Conservation (phyloP, 768 basidiomycete genomes). For the Lentinula guzmanii region DNA sequence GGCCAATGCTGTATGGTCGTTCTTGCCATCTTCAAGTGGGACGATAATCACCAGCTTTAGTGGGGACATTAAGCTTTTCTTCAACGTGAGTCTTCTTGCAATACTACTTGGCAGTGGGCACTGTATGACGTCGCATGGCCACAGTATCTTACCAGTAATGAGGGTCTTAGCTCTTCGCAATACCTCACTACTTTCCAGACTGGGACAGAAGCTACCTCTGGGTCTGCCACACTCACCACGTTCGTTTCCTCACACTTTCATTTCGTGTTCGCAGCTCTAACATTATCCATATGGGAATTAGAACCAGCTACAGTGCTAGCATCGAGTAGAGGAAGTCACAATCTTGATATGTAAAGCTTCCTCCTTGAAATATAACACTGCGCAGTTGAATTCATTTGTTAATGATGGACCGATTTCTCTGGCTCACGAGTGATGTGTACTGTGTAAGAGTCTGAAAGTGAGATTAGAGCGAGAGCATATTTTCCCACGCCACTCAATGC, state of each 20-base stretch:
- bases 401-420: too few relatives aligned
- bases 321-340: not conserved
- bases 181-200: conserved; percentile 55
- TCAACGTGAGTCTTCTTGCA: not conserved
- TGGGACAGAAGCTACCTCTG: conserved; percentile 58
- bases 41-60: conserved; percentile 3
- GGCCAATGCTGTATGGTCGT: not conserved
- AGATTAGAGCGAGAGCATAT: not conserved
- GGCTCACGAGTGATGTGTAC: too few relatives aligned
- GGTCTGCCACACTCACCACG: conserved; percentile 50
- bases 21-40: conserved; percentile 21
- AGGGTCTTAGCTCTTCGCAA: conserved; percentile 42
- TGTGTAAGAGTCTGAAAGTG: too few relatives aligned
- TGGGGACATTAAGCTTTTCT: conserved; percentile 1
- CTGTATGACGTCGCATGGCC: not conserved
- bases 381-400: too few relatives aligned
- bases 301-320: not conserved
- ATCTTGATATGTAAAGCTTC: too few relatives aligned
- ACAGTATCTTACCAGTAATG: conserved; percentile 46
- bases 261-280: not conserved
- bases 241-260: conserved; percentile 21
- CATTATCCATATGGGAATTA: not conserved
- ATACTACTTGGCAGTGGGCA: conserved; percentile 34
- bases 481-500: not conserved
- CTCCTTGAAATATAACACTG: too few relatives aligned